Evolutionary conservation across 805 yeast species (phyloP).

Genomic region (Pichia nakasei): DNA sequence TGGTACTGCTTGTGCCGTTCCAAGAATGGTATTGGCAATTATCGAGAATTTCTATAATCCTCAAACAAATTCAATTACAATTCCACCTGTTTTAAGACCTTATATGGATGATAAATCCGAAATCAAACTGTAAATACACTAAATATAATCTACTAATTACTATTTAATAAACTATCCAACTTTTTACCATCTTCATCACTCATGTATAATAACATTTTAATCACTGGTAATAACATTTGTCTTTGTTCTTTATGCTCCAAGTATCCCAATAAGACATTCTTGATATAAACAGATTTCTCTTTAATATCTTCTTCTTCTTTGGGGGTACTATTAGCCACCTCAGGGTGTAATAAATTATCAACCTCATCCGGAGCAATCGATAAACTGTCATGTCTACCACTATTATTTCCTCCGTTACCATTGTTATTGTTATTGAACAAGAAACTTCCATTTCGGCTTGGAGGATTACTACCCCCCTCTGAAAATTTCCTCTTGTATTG

Average conservation of each 20-base stretch:
- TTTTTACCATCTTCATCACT: slow-evolving; percentile 66
- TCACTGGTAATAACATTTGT: slow-evolving; percentile 73
- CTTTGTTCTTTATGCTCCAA: slow-evolving; percentile 91
- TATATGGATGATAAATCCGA: slow-evolving; percentile 60
- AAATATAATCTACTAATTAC: no score
- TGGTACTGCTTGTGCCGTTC: slow-evolving; percentile 95
- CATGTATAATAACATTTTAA: slow-evolving; percentile 64
- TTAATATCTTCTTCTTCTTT: slow-evolving; percentile 21
- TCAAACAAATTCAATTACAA: slow-evolving; percentile 37
- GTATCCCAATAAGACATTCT: slow-evolving; percentile 86
- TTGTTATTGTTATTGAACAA: no score
- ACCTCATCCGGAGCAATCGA: not conserved
- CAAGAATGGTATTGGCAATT: slow-evolving; percentile 83
- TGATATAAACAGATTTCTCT: slow-evolving; percentile 65
- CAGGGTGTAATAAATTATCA: slow-evolving; percentile 4
- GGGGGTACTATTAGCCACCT: not conserved
- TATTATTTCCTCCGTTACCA: slow-evolving; percentile 3
- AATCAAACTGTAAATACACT: slow-evolving; percentile 15
- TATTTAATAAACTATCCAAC: slow-evolving; percentile 24
- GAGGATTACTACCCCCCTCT: slow-evolving; percentile 15
- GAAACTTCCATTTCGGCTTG: slow-evolving; percentile 13
- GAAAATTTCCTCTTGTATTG: slow-evolving; percentile 35
- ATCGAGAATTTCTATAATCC: slow-evolving; percentile 76
- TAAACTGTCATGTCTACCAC: slow-evolving; percentile 9
- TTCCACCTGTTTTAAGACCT: slow-evolving; percentile 61